A percentile compares a stretch with the other conserved stretches of the same genome.
phyloP scores from a whole-genome alignment of 2,329 filamentous ascomycete species.

The Gliomastix tumulicola region DNA sequence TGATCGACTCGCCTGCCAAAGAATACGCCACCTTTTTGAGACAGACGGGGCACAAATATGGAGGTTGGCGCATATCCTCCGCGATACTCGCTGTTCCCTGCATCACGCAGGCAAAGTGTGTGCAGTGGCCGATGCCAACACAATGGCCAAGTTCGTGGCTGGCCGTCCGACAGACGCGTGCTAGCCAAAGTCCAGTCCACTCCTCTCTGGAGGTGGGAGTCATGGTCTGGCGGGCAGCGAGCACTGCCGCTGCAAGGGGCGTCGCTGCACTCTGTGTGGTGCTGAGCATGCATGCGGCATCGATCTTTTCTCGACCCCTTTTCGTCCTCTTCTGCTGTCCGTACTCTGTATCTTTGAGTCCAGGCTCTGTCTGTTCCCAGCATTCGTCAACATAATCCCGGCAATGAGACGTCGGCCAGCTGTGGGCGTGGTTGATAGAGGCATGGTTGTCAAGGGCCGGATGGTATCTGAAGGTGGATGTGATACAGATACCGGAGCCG shows the following conservation, averaged over 20 bases:
- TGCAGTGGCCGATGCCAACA: conserved; percentile 58
- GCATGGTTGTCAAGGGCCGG: conserved; percentile 36
- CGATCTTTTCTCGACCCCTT: not conserved
- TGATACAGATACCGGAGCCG: conserved; percentile 52
- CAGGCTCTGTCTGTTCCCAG: not conserved
- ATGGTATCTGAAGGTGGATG: conserved; percentile 56
- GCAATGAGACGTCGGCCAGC: conserved; percentile 61
- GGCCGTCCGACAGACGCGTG: conserved; percentile 47
- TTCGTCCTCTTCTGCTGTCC: conserved; percentile 7
- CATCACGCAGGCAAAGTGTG: conserved; percentile 59
- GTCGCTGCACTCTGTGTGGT: not conserved
- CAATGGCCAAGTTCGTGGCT: conserved; percentile 64
- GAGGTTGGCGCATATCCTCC: conserved; percentile 56
- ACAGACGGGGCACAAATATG: conserved; percentile 56
- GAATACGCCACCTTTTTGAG: conserved; percentile 38
- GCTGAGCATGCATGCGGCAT: not conserved
- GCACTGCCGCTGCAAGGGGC: conserved; percentile 13
- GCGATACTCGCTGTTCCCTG: conserved; percentile 48
- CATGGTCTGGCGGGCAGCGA: conserved; percentile 11
- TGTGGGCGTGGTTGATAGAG: conserved; percentile 37
- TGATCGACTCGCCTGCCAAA: not conserved
- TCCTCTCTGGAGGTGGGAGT: conserved; percentile 14
- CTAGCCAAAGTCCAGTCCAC: conserved; percentile 45
- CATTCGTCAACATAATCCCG: conserved; percentile 32
- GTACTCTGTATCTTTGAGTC: not conserved